A percentile compares a stretch with the other conserved stretches of the same genome.
These are phyloP conservation scores for Acidiella bohemica DNA, from an alignment of 495 filamentous ascomycete species.

Conservation along the genomic window DNA sequence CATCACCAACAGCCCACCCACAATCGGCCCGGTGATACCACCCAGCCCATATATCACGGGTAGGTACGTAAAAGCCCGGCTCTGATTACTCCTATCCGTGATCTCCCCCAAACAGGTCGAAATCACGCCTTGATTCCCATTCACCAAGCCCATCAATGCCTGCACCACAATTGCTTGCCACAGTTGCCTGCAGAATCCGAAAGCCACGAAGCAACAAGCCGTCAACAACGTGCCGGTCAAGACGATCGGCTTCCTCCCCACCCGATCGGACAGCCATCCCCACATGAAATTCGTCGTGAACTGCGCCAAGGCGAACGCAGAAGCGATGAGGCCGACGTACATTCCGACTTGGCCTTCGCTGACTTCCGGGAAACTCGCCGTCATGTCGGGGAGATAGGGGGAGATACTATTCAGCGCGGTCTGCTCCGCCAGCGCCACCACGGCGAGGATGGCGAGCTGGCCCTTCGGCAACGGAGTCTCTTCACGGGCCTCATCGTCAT, in stretches of 20 bases:
- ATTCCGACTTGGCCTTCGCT: constrained; percentile 56
- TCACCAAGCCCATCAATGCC: constrained; percentile 77
- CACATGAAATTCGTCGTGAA: constrained; percentile 85
- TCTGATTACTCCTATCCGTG: constrained; percentile 89
- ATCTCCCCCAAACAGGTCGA: constrained; percentile 90
- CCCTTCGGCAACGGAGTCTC: constrained; percentile 63
- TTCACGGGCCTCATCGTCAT: constrained; percentile 16
- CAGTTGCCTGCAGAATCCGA: constrained; percentile 74
- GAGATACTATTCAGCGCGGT: constrained; percentile 92
- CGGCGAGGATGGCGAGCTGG: constrained; percentile 71
- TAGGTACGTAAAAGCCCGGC: constrained; percentile 77
- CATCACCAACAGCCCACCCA: constrained; percentile 73
- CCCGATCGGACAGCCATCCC: constrained; percentile 78
- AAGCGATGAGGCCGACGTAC: constrained; percentile 82
- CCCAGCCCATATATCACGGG: constrained; percentile 88
- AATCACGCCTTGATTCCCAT: constrained; percentile 80
- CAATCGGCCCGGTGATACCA: constrained; percentile 76
- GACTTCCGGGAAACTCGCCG: constrained; percentile 70
- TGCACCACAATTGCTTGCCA: constrained; percentile 77
- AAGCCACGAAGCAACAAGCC: constrained; percentile 65
- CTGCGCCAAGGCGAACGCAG: constrained; percentile 82
- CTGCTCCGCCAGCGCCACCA: constrained; percentile 86
- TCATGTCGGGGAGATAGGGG: constrained; percentile 93
- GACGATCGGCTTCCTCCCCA: constrained; percentile 90
- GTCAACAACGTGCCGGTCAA: constrained; percentile 73